Evolutionary conservation across 1,284 basidiomycete species (phyloP), one percentile per base, ranked within the genome.

Genomic region (Leccinum huronense): DNA sequence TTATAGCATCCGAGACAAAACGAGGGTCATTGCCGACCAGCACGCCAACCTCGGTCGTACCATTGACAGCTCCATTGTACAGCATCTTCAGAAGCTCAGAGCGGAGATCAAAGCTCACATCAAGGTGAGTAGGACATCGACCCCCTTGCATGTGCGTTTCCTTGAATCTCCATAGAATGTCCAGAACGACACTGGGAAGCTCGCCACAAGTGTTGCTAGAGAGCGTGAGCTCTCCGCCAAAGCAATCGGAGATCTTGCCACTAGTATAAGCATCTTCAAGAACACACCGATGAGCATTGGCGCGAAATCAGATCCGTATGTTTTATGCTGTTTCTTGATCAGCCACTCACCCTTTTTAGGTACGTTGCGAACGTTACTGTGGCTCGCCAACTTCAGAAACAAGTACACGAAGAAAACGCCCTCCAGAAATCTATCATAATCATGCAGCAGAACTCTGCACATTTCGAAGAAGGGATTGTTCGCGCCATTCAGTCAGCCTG

Each of bases 371-470:
- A 98, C 82, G 83, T 87, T 68, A 83, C 86, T 59, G 97, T 98
- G 60, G 79, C 85, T 63, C 90, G 88, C 65, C 97, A 99, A 79
- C 89, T 99, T 56, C 88, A 92, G 72, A 95, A 92, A 74, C 93
- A 95, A 78, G 95, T 98, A 57, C 90, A 96, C 78, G 97, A 97
- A 79, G 97, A 99, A 80, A 99, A 99, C 75, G 89, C 96, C 0
- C 86, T 99, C 19, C 97, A 99, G 79, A 99, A 99, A 78, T 94
- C 91, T n/a, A 93, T 98, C 74, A 91, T 99, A 74, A 97, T 99
- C 77, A 98, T 98, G 88, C 97, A 99, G 77, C 92, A 98, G 73
- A 98, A 98, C 78, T 94, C 91, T 57, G 97, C 96, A 27, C 92
- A 97, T 77, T 99, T 99, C 71, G 97, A 98, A 78, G 93, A 95